phyloP scores from a whole-genome alignment of 768 basidiomycete species.

The Lyophyllum decastes region DNA sequence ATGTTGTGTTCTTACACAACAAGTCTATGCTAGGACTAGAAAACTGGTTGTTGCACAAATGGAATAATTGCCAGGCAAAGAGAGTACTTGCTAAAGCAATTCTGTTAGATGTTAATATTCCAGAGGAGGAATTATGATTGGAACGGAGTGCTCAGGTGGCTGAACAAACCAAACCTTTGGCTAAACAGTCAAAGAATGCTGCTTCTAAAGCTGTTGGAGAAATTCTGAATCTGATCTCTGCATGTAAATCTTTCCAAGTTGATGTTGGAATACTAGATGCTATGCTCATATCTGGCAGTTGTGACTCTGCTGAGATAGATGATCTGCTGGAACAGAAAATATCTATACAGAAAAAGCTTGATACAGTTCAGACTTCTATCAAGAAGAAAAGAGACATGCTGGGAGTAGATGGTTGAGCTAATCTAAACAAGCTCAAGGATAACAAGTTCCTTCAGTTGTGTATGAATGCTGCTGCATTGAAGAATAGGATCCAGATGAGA shows the following conservation, averaged over 20 bases:
- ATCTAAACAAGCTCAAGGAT: not conserved
- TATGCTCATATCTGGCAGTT: not conserved
- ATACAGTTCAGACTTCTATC: not conserved
- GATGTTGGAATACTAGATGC: not conserved
- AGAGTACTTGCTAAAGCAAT: not conserved
- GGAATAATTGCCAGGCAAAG: not conserved
- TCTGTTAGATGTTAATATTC: no score
- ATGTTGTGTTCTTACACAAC: not conserved
- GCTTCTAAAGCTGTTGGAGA: not conserved
- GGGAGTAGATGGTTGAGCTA: not conserved
- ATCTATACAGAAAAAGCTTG: not conserved
- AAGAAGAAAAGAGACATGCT: not conserved
- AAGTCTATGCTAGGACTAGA: not conserved
- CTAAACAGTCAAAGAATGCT: not conserved
- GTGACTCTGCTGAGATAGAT: not conserved
- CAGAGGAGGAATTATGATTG: no score
- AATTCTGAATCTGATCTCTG: not conserved
- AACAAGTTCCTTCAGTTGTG: not conserved
- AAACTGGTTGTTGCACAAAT: not conserved
- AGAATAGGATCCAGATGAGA: not conserved
- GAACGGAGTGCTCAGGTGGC: not conserved
- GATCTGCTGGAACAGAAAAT: not conserved
- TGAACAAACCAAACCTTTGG: not conserved
- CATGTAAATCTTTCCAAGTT: not conserved
- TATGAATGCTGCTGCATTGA: not conserved